A percentile compares a stretch with the other conserved stretches of the same genome.
Conservation (phyloP, 257 asterid genomes). For the Verbascum thapsus region DNA sequence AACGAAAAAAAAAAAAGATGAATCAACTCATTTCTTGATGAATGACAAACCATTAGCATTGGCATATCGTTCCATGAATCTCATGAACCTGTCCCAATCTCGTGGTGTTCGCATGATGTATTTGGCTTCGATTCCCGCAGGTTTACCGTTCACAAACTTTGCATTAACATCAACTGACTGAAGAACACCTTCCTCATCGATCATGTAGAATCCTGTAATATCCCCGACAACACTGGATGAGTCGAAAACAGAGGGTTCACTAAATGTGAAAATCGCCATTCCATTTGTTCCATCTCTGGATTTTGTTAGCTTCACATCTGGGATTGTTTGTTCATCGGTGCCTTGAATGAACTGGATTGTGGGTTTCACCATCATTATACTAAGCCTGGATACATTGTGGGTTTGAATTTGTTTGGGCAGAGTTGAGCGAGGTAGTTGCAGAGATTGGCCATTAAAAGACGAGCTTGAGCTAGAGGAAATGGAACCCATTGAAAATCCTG, state of each 20-base stretch:
- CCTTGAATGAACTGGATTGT: slow-evolving; percentile 91
- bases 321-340: slow-evolving; percentile 80
- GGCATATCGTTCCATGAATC: slow-evolving; percentile 93
- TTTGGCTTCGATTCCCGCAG: slow-evolving; percentile 93
- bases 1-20: slow-evolving; percentile 33
- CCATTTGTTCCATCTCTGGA: slow-evolving; percentile 92
- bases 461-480: slow-evolving; percentile 54
- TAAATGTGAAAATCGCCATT: slow-evolving; percentile 77
- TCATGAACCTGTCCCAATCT: slow-evolving; percentile 98
- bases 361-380: slow-evolving; percentile 70
- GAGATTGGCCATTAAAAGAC: slow-evolving; percentile 64
- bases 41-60: slow-evolving; percentile 72
- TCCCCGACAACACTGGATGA: slow-evolving; percentile 88
- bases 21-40: slow-evolving; percentile 56
- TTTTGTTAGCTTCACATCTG: slow-evolving; percentile 90
- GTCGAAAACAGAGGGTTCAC: slow-evolving; percentile 88
- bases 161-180: slow-evolving; percentile 91
- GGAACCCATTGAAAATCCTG: slow-evolving; percentile 48
- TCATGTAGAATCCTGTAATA: slow-evolving; percentile 91
- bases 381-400: slow-evolving; percentile 34
- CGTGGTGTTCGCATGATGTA: slow-evolving; percentile 75
- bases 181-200: slow-evolving; percentile 87
- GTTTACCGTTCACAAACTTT: slow-evolving; percentile 85
- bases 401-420: slow-evolving; percentile 27
- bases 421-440: slow-evolving; percentile 42